Conservation (phyloP, 2,329 filamentous ascomycete species). For the Talaromyces sp. region DNA sequence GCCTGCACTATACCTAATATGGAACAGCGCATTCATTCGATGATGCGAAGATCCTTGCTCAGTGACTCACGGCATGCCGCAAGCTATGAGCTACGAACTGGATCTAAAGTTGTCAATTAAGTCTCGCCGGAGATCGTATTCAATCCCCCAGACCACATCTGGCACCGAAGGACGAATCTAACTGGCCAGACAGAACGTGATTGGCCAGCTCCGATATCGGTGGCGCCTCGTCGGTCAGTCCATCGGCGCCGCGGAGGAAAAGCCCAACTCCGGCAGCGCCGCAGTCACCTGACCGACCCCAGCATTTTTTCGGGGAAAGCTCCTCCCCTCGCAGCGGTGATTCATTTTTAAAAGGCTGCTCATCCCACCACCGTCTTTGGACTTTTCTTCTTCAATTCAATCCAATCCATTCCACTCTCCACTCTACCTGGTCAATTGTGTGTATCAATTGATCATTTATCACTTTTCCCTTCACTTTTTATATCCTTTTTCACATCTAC, state of each 20-base stretch:
- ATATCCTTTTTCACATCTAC: neutral
- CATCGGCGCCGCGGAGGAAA: slow-evolving; percentile 24
- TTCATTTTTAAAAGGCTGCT: slow-evolving; percentile 19
- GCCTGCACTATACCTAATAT: neutral
- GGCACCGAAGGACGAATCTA: neutral
- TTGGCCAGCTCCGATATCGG: slow-evolving; percentile 23
- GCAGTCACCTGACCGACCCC: slow-evolving; percentile 18
- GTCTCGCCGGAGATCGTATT: neutral
- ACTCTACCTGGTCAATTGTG: slow-evolving; percentile 10
- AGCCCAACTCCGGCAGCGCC: slow-evolving; percentile 26
- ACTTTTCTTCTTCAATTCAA: slow-evolving; percentile 15
- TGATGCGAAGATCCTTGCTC: neutral
- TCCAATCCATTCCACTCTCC: slow-evolving; percentile 19
- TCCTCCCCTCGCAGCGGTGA: slow-evolving; percentile 23
- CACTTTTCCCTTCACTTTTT: neutral
- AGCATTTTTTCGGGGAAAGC: slow-evolving; percentile 17
- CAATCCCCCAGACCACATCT: neutral
- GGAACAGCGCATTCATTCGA: neutral
- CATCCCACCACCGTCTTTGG: slow-evolving; percentile 21
- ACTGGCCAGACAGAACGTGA: neutral
- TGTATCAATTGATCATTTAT: slow-evolving; percentile 8
- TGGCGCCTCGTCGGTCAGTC: neutral
- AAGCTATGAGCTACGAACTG: neutral
- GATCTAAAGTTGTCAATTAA: neutral
- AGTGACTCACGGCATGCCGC: neutral